These are phyloP conservation scores for Tulasnella calospora DNA, from an alignment of 768 basidiomycete species.

Conservation along the genomic window DNA sequence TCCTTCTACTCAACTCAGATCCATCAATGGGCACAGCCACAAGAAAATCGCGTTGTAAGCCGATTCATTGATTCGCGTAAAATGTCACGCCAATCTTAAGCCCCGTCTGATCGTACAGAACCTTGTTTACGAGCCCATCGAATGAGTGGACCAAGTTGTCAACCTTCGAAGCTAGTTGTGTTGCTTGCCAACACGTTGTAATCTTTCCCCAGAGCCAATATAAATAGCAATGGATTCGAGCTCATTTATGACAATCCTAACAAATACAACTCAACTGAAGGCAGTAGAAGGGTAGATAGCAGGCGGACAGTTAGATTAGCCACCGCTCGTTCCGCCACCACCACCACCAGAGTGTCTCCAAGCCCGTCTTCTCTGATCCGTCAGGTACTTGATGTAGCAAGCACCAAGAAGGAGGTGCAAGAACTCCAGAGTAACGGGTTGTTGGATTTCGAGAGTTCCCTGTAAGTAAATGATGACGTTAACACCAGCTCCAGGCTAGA, in stretches of 20 bases:
- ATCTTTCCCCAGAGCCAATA: neutral
- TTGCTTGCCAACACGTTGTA: no score
- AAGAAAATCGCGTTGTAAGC: no score
- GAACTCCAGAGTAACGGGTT: neutral
- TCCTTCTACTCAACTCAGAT: neutral
- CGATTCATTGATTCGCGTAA: no score
- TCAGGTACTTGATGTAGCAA: constrained; percentile 5
- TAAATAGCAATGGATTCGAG: neutral
- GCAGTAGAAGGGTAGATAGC: neutral
- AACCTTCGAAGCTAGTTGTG: no score
- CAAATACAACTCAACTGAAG: neutral
- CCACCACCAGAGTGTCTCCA: neutral
- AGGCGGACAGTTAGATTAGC: neutral
- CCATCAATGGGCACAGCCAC: no score
- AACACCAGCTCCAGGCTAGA: no score
- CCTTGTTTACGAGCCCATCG: neutral
- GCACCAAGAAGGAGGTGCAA: constrained; percentile 10
- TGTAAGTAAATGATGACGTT: neutral
- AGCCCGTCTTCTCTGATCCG: neutral
- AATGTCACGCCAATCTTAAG: no score
- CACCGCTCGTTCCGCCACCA: neutral
- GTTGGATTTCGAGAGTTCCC: neutral
- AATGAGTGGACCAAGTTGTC: neutral
- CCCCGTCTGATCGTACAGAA: neutral
- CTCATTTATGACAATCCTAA: neutral